These are phyloP conservation scores for Globisporangium emineosum DNA, from an alignment of 352 stramenopile species.

Conservation along the genomic window DNA sequence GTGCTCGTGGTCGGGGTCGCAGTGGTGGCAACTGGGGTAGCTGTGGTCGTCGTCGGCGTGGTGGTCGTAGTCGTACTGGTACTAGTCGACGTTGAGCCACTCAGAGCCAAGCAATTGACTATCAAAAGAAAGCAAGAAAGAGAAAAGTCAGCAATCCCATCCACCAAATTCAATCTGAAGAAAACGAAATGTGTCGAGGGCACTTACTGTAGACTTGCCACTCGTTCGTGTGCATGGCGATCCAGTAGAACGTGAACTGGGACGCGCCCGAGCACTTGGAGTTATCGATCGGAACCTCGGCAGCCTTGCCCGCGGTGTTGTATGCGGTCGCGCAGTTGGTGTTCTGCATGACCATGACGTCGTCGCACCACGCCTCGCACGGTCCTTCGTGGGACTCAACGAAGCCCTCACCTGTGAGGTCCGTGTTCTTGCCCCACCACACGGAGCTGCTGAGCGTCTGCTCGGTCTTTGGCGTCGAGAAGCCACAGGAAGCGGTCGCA, in stretches of 20 bases:
- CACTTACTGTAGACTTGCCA: conserved; percentile 47
- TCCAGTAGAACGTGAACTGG: conserved; percentile 39
- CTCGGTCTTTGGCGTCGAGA: conserved; percentile 21
- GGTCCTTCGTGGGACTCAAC: conserved; percentile 28
- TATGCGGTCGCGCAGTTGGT: conserved; percentile 23
- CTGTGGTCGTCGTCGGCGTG: conserved; percentile 11
- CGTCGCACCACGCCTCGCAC: conserved; percentile 36
- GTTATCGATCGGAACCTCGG: conserved; percentile 24
- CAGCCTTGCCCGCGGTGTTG: conserved; percentile 19
- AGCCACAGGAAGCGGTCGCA: conserved; percentile 24
- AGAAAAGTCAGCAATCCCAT: conserved; percentile 14
- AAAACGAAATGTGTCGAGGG: background rate
- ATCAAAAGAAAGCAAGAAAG: conserved; percentile 13
- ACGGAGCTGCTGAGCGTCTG: conserved; percentile 22
- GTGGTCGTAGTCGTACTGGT: conserved; percentile 10
- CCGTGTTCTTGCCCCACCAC: conserved; percentile 28
- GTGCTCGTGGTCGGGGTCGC: conserved; percentile 12
- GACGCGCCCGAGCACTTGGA: conserved; percentile 24
- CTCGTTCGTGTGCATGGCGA: conserved; percentile 31
- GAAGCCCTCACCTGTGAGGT: conserved; percentile 28
- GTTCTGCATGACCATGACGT: conserved; percentile 22
- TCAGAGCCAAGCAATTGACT: conserved; percentile 17
- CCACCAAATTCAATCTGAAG: conserved; percentile 12
- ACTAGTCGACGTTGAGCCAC: conserved; percentile 12
- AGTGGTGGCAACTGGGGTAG: conserved; percentile 15